These are phyloP conservation scores for Cystobasidium pallidum DNA, from an alignment of 1,284 basidiomycete species.

Conservation along the genomic window DNA sequence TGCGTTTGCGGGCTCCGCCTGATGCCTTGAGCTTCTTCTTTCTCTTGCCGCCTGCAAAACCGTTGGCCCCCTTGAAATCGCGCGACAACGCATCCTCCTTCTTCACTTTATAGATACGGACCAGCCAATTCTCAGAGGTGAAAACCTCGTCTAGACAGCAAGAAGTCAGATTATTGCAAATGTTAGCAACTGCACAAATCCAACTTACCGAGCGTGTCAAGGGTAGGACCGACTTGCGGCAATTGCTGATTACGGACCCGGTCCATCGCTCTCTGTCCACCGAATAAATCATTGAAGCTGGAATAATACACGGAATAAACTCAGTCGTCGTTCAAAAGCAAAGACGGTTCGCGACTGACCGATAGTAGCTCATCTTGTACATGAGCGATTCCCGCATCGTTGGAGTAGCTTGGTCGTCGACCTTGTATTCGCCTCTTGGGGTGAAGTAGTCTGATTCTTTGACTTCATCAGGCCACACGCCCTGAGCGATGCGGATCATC, in stretches of 20 bases:
- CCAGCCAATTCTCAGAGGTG: conserved; percentile 98
- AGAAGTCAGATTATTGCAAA: too few species aligned
- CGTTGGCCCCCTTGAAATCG: conserved; percentile 80
- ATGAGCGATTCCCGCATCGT: conserved; percentile 85
- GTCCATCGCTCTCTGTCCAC: conserved; percentile 72
- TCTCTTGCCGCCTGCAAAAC: conserved; percentile 84
- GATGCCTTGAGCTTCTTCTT: conserved; percentile 66
- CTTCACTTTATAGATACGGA: conserved; percentile 94
- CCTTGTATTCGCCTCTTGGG: conserved; percentile 85
- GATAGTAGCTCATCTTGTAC: conserved; percentile 97
- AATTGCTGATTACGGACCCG: conserved; percentile 81
- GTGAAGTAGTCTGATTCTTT: conserved; percentile 95
- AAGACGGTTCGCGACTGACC: conserved; percentile 60
- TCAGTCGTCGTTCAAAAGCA: background rate
- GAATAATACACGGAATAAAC: conserved; percentile 23
- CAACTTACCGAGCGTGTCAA: conserved; percentile 81
- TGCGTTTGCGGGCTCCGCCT: too few species aligned
- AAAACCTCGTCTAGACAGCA: conserved; percentile 92
- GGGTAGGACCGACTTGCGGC: conserved; percentile 73
- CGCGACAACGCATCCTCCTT: conserved; percentile 90
- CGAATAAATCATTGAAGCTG: conserved; percentile 85
- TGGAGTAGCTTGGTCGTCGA: conserved; percentile 81
- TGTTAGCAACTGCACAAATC: too few species aligned
- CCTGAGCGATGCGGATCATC: conserved; percentile 53
- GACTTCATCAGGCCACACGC: conserved; percentile 98